Conservation (phyloP, 2,329 filamentous ascomycete species). For the Epichloe sp. region DNA sequence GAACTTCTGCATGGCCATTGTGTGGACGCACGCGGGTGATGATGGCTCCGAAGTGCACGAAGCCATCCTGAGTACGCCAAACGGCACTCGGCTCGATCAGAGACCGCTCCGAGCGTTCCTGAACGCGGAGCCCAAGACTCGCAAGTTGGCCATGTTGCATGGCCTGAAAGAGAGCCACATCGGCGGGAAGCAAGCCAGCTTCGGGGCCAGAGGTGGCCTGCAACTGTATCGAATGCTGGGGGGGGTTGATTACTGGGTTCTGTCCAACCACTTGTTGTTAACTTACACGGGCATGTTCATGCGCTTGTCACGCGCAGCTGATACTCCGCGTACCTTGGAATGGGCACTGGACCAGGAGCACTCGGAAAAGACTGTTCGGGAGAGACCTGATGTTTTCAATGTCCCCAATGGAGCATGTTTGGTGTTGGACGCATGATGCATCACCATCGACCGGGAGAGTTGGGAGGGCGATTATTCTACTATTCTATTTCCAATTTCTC, state of each 20-base stretch:
- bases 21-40: conserved; percentile 5
- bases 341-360: conserved; percentile 7
- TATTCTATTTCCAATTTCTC: background rate
- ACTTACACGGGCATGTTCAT: conserved; percentile 6
- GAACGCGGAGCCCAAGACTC: conserved; percentile 3
- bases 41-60: conserved; percentile 3
- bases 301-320: conserved; percentile 5
- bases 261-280: conserved; percentile 3
- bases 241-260: conserved; percentile 6
- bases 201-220: conserved; percentile 4
- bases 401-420: conserved; percentile 5
- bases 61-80: conserved; percentile 4
- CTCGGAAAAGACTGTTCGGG: background rate
- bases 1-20: conserved; percentile 6
- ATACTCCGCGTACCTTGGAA: conserved; percentile 4
- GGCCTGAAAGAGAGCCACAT: conserved; percentile 6
- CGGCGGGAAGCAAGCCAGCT: conserved; percentile 7
- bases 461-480: background rate
- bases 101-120: conserved; percentile 6
- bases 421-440: conserved; percentile 4
- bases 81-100: conserved; percentile 4
- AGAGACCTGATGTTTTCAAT: background rate
- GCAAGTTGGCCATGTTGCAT: conserved; percentile 6
- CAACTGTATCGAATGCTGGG: conserved; percentile 4
- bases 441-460: background rate